Conservation (phyloP, 208 protist species). For the Acanthamoeba castellanii region DNA sequence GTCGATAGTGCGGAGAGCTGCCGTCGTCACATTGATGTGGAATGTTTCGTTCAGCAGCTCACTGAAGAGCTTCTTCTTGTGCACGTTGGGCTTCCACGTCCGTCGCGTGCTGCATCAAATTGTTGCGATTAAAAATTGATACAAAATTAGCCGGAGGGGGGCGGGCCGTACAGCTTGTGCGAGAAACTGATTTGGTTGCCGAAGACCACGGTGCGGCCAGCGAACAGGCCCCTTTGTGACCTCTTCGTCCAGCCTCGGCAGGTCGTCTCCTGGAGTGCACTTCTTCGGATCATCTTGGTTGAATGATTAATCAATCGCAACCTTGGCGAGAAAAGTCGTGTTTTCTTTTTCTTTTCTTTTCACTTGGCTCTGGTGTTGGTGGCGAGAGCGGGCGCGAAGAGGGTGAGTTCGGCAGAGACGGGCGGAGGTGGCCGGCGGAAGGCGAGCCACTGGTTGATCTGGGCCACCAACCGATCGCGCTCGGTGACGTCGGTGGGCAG, state of each 20-base stretch:
- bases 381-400: conserved; percentile 2
- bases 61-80: conserved; percentile 42
- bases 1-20: conserved; percentile 21
- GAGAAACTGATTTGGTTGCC: conserved; percentile 54
- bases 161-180: neutral
- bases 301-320: too few species aligned
- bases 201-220: neutral
- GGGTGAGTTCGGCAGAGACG: conserved; percentile 4
- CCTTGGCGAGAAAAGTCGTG: too few species aligned
- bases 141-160: neutral
- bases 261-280: neutral
- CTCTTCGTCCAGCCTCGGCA: neutral
- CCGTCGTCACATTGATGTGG: conserved; percentile 37
- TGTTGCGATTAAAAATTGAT: neutral
- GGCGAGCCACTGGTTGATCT: neutral
- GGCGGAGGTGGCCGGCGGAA: neutral
- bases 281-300: too few species aligned
- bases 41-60: conserved; percentile 25
- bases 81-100: conserved; percentile 62
- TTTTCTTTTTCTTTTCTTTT: neutral
- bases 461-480: neutral
- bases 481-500: neutral
- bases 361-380: neutral
- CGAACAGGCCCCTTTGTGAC: conserved; percentile 21
- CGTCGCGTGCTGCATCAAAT: neutral